These are phyloP conservation scores for Geosiphon pyriformis DNA, from an alignment of 192 early-diverging fungal species.

Conservation along the genomic window DNA sequence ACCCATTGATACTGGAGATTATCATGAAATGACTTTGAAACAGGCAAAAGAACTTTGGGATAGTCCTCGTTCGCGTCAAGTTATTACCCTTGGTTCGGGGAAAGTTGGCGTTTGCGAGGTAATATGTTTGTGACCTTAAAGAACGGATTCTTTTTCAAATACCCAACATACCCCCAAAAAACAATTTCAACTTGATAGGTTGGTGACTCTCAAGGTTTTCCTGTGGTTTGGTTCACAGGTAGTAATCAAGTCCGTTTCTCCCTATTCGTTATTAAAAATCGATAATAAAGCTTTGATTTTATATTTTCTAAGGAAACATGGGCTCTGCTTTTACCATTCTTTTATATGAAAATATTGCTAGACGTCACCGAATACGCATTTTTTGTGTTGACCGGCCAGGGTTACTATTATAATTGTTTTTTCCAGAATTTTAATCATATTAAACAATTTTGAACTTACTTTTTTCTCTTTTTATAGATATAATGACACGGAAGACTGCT, in stretches of 20 bases:
- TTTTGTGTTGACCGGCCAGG: conserved; percentile 18
- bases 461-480: neutral
- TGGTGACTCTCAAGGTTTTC: conserved; percentile 16
- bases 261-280: neutral
- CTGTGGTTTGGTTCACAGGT: conserved; percentile 24
- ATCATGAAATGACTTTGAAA: conserved; percentile 16
- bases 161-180: no score
- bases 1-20: no score
- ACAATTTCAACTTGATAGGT: no score
- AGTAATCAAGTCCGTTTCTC: neutral
- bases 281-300: neutral
- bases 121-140: no score
- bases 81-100: conserved; percentile 14
- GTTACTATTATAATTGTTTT: neutral
- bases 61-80: conserved; percentile 17
- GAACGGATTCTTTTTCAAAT: no score
- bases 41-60: conserved; percentile 18
- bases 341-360: conserved; percentile 18
- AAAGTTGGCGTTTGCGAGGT: conserved; percentile 22
- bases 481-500: conserved; percentile 12
- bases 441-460: neutral
- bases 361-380: conserved; percentile 9
- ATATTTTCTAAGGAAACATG: conserved; percentile 15
- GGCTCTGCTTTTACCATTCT: conserved; percentile 19
- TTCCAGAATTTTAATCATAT: neutral